Conservation (phyloP, 1,139 yeast genomes). For the Nakaseomyces glabratus region DNA sequence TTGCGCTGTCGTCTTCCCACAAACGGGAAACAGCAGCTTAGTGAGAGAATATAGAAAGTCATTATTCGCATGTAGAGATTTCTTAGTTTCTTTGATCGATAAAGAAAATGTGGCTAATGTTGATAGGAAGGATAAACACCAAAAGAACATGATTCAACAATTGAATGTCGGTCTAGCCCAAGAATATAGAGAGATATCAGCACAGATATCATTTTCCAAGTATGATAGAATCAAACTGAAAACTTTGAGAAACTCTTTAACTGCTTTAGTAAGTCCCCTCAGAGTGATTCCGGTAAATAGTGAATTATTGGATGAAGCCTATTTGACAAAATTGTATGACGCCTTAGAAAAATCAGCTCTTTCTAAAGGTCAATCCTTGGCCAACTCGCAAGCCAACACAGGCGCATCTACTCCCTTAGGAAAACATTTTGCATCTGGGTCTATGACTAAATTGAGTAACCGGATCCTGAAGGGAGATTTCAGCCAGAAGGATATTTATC, state of each 20-base stretch:
- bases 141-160: slow-evolving; percentile 29
- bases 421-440: neutral
- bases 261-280: slow-evolving; percentile 35
- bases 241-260: slow-evolving; percentile 35
- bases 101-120: slow-evolving; percentile 15
- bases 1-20: slow-evolving; percentile 35
- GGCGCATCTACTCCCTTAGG: slow-evolving; percentile 9
- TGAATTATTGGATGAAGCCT: slow-evolving; percentile 17
- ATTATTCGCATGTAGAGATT: slow-evolving; percentile 19
- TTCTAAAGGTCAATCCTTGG: slow-evolving; percentile 22
- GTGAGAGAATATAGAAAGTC: slow-evolving; percentile 21
- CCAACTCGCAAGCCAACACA: slow-evolving; percentile 11
- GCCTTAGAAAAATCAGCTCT: slow-evolving; percentile 13
- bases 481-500: slow-evolving; percentile 17
- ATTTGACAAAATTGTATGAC: slow-evolving; percentile 17
- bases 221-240: slow-evolving; percentile 32
- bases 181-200: slow-evolving; percentile 37
- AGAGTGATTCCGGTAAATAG: slow-evolving; percentile 34
- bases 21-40: slow-evolving; percentile 33
- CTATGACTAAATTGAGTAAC: neutral
- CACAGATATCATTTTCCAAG: slow-evolving; percentile 35
- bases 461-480: neutral
- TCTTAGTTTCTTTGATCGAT: slow-evolving; percentile 24
- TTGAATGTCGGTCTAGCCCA: slow-evolving; percentile 34
- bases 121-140: slow-evolving; percentile 17